A percentile compares a stretch with the other conserved stretches of the same genome.
These are phyloP conservation scores for Fusarium tanahbumbuense DNA, from an alignment of 2,329 filamentous ascomycete species.

Conservation along the genomic window DNA sequence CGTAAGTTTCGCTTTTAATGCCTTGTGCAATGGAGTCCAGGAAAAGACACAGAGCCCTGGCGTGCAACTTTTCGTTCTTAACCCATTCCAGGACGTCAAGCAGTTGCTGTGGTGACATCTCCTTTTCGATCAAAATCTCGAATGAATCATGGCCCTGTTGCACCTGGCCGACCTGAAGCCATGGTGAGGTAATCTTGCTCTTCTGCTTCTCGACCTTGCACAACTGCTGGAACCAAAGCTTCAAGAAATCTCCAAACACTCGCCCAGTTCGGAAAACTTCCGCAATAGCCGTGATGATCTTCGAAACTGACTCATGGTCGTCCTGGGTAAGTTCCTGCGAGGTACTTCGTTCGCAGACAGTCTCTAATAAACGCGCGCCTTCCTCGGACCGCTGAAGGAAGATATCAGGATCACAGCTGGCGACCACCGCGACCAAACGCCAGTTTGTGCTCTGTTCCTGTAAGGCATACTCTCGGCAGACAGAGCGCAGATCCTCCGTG, in stretches of 20 bases:
- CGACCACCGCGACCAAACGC: slow-evolving; percentile 55
- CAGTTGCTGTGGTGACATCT: slow-evolving; percentile 60
- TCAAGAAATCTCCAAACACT: slow-evolving; percentile 59
- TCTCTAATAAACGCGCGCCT: slow-evolving; percentile 54
- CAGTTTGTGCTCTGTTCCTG: slow-evolving; percentile 54
- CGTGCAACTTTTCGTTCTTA: slow-evolving; percentile 47
- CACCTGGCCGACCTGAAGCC: slow-evolving; percentile 47
- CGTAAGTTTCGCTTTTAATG: slow-evolving; percentile 55
- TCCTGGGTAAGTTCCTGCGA: slow-evolving; percentile 29
- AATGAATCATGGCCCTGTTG: slow-evolving; percentile 32
- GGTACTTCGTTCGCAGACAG: slow-evolving; percentile 54
- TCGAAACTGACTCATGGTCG: slow-evolving; percentile 43
- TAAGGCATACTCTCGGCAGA: slow-evolving; percentile 59
- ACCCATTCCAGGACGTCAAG: slow-evolving; percentile 58
- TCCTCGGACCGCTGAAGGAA: slow-evolving; percentile 56
- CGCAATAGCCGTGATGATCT: slow-evolving; percentile 57
- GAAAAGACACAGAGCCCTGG: slow-evolving; percentile 55
- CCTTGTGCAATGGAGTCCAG: slow-evolving; percentile 57
- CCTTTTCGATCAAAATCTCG: slow-evolving; percentile 53
- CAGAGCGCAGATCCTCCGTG: slow-evolving; percentile 54
- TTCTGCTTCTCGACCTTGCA: slow-evolving; percentile 50
- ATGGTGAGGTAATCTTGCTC: slow-evolving; percentile 46
- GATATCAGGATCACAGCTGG: slow-evolving; percentile 60
- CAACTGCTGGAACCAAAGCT: slow-evolving; percentile 60
- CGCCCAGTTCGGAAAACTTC: slow-evolving; percentile 59